Evolutionary conservation across 305 asterid species (phyloP), one percentile per base, ranked within the genome.

Genomic region (Petunia hybrid): DNA sequence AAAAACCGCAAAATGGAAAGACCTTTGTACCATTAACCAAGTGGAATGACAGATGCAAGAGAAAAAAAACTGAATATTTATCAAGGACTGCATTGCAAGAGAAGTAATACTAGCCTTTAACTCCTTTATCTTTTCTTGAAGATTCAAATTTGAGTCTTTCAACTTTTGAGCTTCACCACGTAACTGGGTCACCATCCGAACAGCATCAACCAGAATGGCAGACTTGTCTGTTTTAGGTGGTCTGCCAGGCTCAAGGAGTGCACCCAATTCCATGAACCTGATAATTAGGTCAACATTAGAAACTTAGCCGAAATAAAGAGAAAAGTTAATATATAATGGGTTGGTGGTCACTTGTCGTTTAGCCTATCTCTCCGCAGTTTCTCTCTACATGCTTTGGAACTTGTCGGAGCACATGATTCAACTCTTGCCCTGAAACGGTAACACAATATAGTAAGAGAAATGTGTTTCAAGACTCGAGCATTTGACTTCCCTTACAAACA

Each of bases 361-460:
- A 96, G 93, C 85, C 87, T 91, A 86, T 96, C 98, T 86, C 99
- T 86, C 53, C 98, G 90, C 83, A 88, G 89, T 86, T 94, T 96
- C 91, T 96, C 99, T 89, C 98, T 87, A 91, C 96, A 89, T 38
- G 99, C 99, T 87, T 95, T 95, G 86, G 97, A 91, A 86, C 91
- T 91, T 78, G 97, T 86, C 60, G 95, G 84, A 84, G 86, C 89
- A 84, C 93, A 90, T 39, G 90, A 81, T 81, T 95, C 97, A 78
- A 89, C 80, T 86, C 99, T 91, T 61, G 88, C 61, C 82, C 98
- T 95, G 90, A 53, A 73, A 46, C 77, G 83, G 79, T 79, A 62
- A 71, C 67, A 84, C 38, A 80, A 79, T 76, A 71, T 4, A 57
- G 59, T 83, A 67, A 82, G 87, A 55, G 22, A 79, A 39, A 78